Evolutionary conservation across 768 basidiomycete genomes (phyloP), one percentile per base, ranked within the genome.

Genomic region (Rhodotorula diobovata): DNA sequence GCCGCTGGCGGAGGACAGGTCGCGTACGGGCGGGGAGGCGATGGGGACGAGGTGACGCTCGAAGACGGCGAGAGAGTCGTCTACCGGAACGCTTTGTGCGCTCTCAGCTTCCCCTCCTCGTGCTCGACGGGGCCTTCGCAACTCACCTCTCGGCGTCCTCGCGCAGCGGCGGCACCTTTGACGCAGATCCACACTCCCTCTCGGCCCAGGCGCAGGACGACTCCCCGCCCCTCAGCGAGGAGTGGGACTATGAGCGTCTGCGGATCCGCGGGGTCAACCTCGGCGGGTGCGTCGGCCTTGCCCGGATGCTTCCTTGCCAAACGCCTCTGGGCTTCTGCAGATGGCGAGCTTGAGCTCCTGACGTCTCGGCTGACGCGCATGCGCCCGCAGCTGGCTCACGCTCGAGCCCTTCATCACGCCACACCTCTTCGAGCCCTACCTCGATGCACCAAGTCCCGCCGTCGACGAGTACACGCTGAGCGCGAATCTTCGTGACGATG

Each of bases 401-500:
- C 70, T 77, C n/a, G 77, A 76, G 37, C 74, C 91, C 39, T 90
- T 92, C 77, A 82, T 74, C 66, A 81, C 72, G 39, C 67, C 65
- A 8, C 81, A 83, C 77, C 90, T 89, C 16, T 79, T 72, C 61
- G 73, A 78, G 43, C 76, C 73, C 1, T 79, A 60, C 73, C 30
- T 72, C 37, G 70, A 72, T 60, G 79, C 79, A 82, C 30, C 65
- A 6, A 6, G 85, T 4, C 81, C 84, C 15, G 79, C 86, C 43
- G 84, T 91, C n/a, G 94, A 85, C 79, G 86, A 95, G 81, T 94
- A 89, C 89, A 89, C 89, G 2, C 84, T 95, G 61, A 87, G 87
- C 70, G 75, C 84, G 37, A 89, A 91, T 86, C 83, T 86, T 43
- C 50, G 61, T 2, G 61, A 61, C 1, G 83, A 85, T 15, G 88